A percentile compares a stretch with the other conserved stretches of the same genome.
These are phyloP conservation scores for Aspergillus conjunctus DNA, from an alignment of 495 filamentous ascomycete species.

Conservation along the genomic window DNA sequence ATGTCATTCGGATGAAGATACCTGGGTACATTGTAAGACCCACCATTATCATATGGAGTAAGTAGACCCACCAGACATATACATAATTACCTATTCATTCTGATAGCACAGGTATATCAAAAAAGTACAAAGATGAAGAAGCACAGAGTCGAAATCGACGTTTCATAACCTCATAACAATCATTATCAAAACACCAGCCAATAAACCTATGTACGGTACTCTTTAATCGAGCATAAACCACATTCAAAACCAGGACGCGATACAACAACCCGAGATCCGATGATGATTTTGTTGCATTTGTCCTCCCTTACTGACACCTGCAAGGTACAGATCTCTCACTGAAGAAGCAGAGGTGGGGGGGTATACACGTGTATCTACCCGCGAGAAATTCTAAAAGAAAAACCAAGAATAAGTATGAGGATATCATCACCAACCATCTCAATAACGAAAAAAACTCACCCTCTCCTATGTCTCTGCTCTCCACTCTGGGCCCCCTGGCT, in stretches of 20 bases:
- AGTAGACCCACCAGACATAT: too few relatives aligned
- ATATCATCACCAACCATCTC: background rate
- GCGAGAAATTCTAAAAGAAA: background rate
- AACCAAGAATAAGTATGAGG: background rate
- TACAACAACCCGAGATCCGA: background rate
- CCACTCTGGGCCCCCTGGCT: constrained; percentile 29
- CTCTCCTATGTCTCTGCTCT: constrained; percentile 19
- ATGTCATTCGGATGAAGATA: too few relatives aligned
- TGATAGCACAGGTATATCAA: too few relatives aligned
- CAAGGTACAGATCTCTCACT: background rate
- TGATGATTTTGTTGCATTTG: background rate
- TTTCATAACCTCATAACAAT: constrained; percentile 2
- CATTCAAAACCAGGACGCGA: background rate
- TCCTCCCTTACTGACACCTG: background rate
- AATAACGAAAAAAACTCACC: constrained; percentile 13
- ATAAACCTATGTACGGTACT: constrained; percentile 2
- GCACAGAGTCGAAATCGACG: background rate
- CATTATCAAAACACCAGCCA: background rate
- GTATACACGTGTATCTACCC: background rate
- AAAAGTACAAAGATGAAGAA: too few relatives aligned
- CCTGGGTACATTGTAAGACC: too few relatives aligned
- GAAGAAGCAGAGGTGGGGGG: too few relatives aligned
- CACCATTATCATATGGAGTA: too few relatives aligned
- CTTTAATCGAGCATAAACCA: background rate
- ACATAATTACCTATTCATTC: too few relatives aligned